A percentile compares a stretch with the other conserved stretches of the same genome.
Conservation (phyloP, 768 basidiomycete genomes). For the Serendipita sp. region DNA sequence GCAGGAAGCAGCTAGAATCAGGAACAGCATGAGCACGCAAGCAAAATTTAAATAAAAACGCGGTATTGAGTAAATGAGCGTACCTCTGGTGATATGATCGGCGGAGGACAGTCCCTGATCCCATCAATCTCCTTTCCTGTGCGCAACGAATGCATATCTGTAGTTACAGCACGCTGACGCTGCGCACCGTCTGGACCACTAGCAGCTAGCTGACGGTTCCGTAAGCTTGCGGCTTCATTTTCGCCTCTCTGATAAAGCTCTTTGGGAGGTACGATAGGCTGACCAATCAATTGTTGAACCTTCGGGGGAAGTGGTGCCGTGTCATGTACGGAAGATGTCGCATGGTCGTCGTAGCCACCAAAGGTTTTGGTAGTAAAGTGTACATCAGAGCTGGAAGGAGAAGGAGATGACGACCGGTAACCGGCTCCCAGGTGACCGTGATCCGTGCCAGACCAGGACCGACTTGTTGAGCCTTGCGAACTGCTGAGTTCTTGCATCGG, state of each 20-base stretch:
- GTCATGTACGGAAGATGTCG: background rate
- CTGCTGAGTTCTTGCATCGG: slow-evolving; percentile 2
- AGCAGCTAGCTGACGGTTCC: background rate
- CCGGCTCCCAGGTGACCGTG: background rate
- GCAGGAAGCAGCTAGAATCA: background rate
- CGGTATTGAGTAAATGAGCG: background rate
- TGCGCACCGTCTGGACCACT: too few relatives aligned
- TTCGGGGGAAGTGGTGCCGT: background rate
- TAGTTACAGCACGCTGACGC: too few relatives aligned
- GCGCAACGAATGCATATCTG: too few relatives aligned
- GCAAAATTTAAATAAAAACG: background rate
- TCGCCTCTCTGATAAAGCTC: slow-evolving; percentile 1
- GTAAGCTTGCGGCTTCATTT: background rate
- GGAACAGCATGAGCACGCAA: background rate
- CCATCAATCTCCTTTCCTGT: too few relatives aligned
- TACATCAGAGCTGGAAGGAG: background rate
- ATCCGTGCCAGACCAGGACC: slow-evolving; percentile 1
- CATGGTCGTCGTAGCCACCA: background rate
- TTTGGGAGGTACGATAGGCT: background rate
- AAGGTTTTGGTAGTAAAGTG: background rate
- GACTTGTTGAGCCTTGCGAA: background rate
- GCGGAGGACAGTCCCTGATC: background rate
- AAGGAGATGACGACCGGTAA: slow-evolving; percentile 7
- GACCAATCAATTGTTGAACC: background rate
- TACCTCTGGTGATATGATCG: background rate